Conservation (phyloP, 2,329 filamentous ascomycete genomes). For the Penicillium corylophilum region DNA sequence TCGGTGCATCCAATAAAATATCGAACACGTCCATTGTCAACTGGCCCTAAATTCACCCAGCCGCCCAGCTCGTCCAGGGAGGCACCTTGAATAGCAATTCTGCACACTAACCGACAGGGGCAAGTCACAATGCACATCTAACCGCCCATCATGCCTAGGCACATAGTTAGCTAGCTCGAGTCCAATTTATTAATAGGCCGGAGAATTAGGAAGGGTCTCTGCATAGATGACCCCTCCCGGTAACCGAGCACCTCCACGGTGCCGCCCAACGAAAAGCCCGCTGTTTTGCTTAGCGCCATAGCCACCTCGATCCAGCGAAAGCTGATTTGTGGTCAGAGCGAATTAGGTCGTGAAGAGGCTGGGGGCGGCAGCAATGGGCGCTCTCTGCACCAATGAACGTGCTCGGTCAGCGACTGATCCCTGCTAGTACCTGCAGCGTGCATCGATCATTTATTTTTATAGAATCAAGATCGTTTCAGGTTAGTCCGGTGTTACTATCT, state of each 20-base stretch:
- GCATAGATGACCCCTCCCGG: constrained; percentile 3
- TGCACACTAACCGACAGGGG: constrained; percentile 27
- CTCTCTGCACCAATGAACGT: constrained; percentile 24
- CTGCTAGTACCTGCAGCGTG: constrained; percentile 27
- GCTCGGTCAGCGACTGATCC: constrained; percentile 10
- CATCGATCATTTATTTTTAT: constrained; percentile 28
- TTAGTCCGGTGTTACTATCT: constrained; percentile 25
- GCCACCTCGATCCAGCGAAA: constrained; percentile 19
- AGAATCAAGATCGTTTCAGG: constrained; percentile 24
- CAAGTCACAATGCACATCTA: constrained; percentile 19
- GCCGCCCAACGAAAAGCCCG: constrained; percentile 20
- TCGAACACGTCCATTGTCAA: constrained; percentile 4
- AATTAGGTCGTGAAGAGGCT: constrained; percentile 15
- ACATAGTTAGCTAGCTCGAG: constrained; percentile 13
- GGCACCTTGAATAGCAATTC: constrained; percentile 10
- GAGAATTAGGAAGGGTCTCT: constrained; percentile 14
- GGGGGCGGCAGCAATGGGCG: constrained; percentile 20
- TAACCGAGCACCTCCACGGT: constrained; percentile 5
- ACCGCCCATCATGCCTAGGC: constrained; percentile 14
- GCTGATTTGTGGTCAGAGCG: constrained; percentile 11
- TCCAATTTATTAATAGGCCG: constrained; percentile 24
- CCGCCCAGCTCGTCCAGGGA: not conserved
- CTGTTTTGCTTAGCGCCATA: constrained; percentile 30
- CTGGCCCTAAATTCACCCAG: not conserved
- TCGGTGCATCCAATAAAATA: constrained; percentile 5